Percentiles rank a stretch among this genome's conserved stretches.
Conservation (phyloP, 2,329 filamentous ascomycete species). For the Rhexocercosporidium sp. region DNA sequence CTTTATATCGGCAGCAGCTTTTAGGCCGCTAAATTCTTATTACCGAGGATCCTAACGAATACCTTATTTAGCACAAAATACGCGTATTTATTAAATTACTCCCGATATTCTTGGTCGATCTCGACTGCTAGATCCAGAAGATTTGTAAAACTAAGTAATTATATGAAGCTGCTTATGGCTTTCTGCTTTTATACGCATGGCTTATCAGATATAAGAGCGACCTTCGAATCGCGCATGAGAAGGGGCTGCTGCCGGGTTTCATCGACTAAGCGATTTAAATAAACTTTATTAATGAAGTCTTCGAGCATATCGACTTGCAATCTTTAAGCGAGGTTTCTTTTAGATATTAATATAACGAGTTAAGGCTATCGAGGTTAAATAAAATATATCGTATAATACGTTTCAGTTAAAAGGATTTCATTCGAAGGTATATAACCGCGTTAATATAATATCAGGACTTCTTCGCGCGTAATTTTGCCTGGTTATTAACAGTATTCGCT, state of each 20-base stretch:
- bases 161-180: constrained; percentile 38
- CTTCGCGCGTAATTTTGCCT: constrained; percentile 50
- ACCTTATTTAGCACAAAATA: constrained; percentile 40
- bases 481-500: constrained; percentile 48
- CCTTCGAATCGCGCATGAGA: constrained; percentile 42
- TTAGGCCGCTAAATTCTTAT: not conserved
- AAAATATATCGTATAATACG: constrained; percentile 24
- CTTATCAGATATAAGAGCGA: constrained; percentile 45
- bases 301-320: constrained; percentile 23
- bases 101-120: constrained; percentile 39
- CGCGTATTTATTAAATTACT: constrained; percentile 43
- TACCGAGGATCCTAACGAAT: not conserved
- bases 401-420: constrained; percentile 11
- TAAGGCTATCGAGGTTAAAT: constrained; percentile 43
- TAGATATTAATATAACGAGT: constrained; percentile 44
- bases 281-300: constrained; percentile 29
- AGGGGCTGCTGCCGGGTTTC: constrained; percentile 36
- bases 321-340: constrained; percentile 31
- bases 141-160: constrained; percentile 23
- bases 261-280: constrained; percentile 36
- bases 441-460: constrained; percentile 47
- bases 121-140: constrained; percentile 32
- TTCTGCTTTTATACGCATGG: constrained; percentile 43
- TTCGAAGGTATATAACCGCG: constrained; percentile 26
- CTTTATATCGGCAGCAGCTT: no score